These are phyloP conservation scores for Agaricus sinodeliciosus DNA, from an alignment of 768 basidiomycete species.

Conservation along the genomic window DNA sequence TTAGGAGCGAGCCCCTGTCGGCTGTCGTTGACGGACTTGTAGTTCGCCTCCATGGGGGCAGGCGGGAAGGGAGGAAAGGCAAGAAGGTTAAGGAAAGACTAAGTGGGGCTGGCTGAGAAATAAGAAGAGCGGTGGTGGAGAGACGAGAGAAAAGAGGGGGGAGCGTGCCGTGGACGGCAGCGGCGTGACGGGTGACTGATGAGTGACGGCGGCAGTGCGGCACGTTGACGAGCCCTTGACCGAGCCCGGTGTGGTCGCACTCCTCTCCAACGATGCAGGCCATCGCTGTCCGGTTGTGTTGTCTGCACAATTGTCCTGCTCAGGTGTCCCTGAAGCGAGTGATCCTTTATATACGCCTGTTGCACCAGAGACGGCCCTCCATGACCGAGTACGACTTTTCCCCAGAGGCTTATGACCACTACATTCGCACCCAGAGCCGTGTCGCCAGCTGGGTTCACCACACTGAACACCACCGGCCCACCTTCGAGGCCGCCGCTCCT, in stretches of 20 bases:
- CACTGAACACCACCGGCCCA: conserved; percentile 31
- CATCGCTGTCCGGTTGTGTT: no score
- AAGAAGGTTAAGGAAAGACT: conserved; percentile 6
- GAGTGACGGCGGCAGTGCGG: not conserved
- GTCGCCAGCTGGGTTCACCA: conserved; percentile 46
- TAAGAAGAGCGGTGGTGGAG: not conserved
- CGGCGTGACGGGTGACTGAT: not conserved
- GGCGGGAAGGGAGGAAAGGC: not conserved
- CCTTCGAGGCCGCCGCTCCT: conserved; percentile 21
- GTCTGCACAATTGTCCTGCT: not conserved
- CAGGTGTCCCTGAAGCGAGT: not conserved
- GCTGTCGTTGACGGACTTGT: conserved; percentile 5
- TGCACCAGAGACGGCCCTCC: not conserved
- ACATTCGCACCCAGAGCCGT: conserved; percentile 38
- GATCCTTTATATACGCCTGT: conserved; percentile 1
- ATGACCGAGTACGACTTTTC: conserved; percentile 64
- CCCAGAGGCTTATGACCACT: conserved; percentile 43
- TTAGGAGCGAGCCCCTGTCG: not conserved
- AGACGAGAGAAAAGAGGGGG: not conserved
- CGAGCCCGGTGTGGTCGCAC: no score
- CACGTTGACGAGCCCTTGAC: not conserved
- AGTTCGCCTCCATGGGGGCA: conserved; percentile 7
- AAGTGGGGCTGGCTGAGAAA: not conserved
- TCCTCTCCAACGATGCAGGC: no score
- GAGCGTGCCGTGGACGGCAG: not conserved